Conservation (phyloP, 2,329 filamentous ascomycete species). For the Neofusicoccum ribis region DNA sequence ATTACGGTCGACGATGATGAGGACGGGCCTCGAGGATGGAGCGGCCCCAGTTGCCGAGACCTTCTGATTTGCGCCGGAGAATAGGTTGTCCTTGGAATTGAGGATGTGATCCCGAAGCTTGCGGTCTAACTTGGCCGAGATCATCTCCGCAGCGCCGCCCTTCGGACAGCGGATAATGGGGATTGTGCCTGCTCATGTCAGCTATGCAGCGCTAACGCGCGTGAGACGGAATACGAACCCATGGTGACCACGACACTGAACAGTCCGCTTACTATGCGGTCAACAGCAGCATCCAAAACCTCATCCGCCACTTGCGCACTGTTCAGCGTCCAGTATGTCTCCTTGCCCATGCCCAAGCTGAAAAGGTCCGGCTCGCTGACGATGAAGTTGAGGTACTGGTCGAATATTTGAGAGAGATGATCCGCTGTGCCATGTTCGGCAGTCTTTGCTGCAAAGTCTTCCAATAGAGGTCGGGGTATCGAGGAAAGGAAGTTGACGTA, state of each 20-base stretch:
- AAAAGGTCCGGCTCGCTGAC: conserved; percentile 95
- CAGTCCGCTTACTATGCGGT: conserved; percentile 91
- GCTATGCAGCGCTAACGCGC: conserved; percentile 11
- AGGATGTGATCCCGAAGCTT: conserved; percentile 95
- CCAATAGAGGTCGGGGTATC: conserved; percentile 82
- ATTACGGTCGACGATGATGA: conserved; percentile 92
- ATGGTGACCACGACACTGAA: conserved; percentile 99
- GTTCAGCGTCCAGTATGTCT: conserved; percentile 95
- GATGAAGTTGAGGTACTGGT: conserved; percentile 97
- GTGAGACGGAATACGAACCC: conserved; percentile 57
- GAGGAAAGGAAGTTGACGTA: conserved; percentile 98
- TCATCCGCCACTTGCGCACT: conserved; percentile 89
- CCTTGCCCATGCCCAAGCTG: conserved; percentile 87
- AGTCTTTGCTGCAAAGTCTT: conserved; percentile 91
- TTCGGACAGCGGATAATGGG: conserved; percentile 95
- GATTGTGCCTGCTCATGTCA: conserved; percentile 65
- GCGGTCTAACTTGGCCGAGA: conserved; percentile 88
- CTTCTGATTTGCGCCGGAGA: conserved; percentile 67
- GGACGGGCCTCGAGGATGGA: conserved; percentile 76
- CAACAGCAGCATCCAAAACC: conserved; percentile 81
- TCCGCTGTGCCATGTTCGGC: conserved; percentile 83
- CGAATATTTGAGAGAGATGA: conserved; percentile 86
- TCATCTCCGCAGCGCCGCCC: conserved; percentile 88
- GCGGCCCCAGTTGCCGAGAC: conserved; percentile 59
- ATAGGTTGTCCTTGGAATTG: conserved; percentile 97